Conservation (phyloP, 345 rosid genomes). For the Citrus hindsii region DNA sequence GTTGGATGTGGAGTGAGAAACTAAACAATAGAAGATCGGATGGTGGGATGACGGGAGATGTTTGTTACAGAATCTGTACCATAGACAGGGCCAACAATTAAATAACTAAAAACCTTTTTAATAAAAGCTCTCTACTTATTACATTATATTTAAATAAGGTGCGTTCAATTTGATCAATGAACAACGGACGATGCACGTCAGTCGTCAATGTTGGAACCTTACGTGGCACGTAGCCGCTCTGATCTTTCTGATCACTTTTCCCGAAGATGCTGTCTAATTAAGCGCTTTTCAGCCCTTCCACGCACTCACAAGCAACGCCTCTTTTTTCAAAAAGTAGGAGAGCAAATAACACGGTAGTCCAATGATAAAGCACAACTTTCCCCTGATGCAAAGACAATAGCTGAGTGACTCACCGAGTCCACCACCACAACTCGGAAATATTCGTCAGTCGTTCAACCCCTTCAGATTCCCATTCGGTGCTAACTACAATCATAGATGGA, state of each 20-base stretch:
- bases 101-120: no score
- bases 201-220: neutral
- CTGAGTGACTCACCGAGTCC: neutral
- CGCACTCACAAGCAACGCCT: neutral
- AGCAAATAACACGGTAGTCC: neutral
- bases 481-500: slow-evolving; percentile 27
- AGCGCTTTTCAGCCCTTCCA: neutral
- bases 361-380: neutral
- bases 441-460: neutral
- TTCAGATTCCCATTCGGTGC: neutral
- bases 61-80: no score
- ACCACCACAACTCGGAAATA: neutral
- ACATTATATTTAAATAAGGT: no score
- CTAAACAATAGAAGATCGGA: no score
- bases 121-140: no score
- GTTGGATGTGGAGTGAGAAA: no score
- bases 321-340: neutral
- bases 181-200: no score
- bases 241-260: no score
- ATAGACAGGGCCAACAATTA: no score
- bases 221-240: neutral
- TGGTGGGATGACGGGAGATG: no score
- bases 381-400: neutral
- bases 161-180: no score
- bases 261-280: neutral